Percentiles rank a stretch among this genome's conserved stretches.
Conservation (phyloP, 352 stramenopile species). For the Phytophthora constricta region DNA sequence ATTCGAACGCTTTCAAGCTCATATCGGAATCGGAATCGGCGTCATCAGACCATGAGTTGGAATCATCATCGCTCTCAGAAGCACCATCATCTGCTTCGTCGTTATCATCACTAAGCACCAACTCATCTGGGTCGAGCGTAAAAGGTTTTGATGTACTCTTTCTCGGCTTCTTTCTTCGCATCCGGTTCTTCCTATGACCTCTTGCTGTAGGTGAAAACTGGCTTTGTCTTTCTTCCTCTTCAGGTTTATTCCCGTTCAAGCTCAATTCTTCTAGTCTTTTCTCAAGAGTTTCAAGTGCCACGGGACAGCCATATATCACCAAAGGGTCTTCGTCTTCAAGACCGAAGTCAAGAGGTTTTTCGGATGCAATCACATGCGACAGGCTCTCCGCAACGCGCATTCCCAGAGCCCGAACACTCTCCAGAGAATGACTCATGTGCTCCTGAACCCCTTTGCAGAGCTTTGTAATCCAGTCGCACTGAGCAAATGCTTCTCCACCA, state of each 20-base stretch:
- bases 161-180: conserved; percentile 23
- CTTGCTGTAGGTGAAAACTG: neutral
- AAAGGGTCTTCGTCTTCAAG: conserved; percentile 54
- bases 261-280: conserved; percentile 17
- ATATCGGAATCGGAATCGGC: conserved; percentile 68
- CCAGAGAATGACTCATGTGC: conserved; percentile 72
- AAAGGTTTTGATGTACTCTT: conserved; percentile 34
- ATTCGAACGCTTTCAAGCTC: conserved; percentile 71
- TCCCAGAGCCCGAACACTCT: conserved; percentile 58
- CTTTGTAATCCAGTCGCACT: conserved; percentile 67
- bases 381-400: conserved; percentile 80
- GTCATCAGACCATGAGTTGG: conserved; percentile 29
- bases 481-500: conserved; percentile 22
- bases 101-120: conserved; percentile 63
- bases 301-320: conserved; percentile 35
- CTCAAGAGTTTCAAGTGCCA: conserved; percentile 34
- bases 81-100: conserved; percentile 18
- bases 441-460: conserved; percentile 77
- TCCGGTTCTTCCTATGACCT: neutral
- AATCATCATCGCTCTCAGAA: conserved; percentile 27
- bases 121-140: conserved; percentile 59
- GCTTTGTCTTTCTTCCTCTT: conserved; percentile 10
- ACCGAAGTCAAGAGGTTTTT: conserved; percentile 71
- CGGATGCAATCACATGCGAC: conserved; percentile 61
- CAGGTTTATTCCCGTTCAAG: conserved; percentile 5